phyloP scores from a whole-genome alignment of 257 asterid species.

The Ocimum tenuiflorum region DNA sequence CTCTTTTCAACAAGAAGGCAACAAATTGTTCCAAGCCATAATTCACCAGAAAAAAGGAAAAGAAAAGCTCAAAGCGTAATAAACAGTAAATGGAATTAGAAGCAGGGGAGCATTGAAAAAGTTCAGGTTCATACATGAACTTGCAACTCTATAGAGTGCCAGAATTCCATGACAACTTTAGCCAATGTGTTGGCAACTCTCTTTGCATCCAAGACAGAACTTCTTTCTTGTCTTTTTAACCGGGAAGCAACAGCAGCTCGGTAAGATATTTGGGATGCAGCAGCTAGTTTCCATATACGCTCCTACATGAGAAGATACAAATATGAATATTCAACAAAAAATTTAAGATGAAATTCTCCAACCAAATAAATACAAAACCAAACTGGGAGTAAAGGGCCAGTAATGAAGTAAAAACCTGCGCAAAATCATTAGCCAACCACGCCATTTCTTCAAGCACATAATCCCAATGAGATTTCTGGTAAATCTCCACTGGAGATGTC shows the following conservation, averaged over 20 bases:
- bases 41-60: background rate
- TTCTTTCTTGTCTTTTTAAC: slow-evolving; percentile 43
- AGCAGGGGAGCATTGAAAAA: background rate
- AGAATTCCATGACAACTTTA: slow-evolving; percentile 74
- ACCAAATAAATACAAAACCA: background rate
- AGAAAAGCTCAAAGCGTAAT: slow-evolving; percentile 7
- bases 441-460: slow-evolving; percentile 91
- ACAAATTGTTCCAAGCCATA: background rate
- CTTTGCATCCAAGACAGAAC: slow-evolving; percentile 41
- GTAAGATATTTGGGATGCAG: slow-evolving; percentile 57
- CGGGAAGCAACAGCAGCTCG: slow-evolving; percentile 48
- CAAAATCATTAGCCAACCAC: slow-evolving; percentile 97
- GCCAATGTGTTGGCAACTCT: slow-evolving; percentile 63
- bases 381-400: background rate
- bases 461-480: slow-evolving; percentile 74
- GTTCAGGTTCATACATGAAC: slow-evolving; percentile 13
- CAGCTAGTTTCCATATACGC: slow-evolving; percentile 78
- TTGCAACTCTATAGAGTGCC: slow-evolving; percentile 66
- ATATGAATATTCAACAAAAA: background rate
- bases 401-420: slow-evolving; percentile 58
- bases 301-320: slow-evolving; percentile 45
- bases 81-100: slow-evolving; percentile 3
- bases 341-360: background rate
- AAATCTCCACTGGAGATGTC: slow-evolving; percentile 39
- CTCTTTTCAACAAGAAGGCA: background rate